These are phyloP conservation scores for Capronia coronata DNA, from an alignment of 2,329 filamentous ascomycete species.

Conservation along the genomic window DNA sequence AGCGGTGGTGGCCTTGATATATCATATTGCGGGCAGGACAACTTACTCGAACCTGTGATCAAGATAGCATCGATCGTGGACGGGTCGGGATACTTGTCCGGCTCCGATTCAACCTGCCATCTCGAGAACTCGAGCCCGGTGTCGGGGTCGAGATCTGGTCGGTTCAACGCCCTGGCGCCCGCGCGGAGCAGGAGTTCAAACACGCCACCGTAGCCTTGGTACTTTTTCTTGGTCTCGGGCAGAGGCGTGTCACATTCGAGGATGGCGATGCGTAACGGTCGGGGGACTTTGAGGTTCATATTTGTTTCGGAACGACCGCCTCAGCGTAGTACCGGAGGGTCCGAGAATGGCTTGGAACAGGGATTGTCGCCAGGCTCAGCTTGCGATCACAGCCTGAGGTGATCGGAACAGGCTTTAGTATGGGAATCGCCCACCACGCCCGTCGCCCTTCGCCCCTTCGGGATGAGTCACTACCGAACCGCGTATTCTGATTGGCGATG, in stretches of 20 bases:
- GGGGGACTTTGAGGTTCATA: conserved; percentile 19
- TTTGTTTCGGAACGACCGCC: no score
- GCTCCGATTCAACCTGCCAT: conserved; percentile 64
- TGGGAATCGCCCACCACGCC: no score
- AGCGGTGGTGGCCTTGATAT: neutral
- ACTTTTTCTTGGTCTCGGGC: conserved; percentile 56
- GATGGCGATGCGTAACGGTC: conserved; percentile 50
- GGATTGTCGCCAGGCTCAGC: no score
- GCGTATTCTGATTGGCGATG: neutral
- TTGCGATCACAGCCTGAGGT: no score
- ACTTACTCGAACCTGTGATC: conserved; percentile 63
- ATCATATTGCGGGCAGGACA: neutral
- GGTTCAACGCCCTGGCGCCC: conserved; percentile 45
- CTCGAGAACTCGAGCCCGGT: conserved; percentile 52
- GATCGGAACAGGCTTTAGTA: no score
- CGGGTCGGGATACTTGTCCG: conserved; percentile 63
- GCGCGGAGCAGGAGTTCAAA: conserved; percentile 56
- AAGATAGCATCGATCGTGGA: conserved; percentile 74
- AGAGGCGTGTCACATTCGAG: conserved; percentile 81
- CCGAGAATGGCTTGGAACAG: no score
- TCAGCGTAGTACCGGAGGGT: no score
- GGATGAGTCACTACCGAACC: neutral
- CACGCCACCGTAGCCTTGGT: conserved; percentile 65
- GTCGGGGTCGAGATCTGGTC: conserved; percentile 33
- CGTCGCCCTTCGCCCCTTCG: no score